A percentile compares a stretch with the other conserved stretches of the same genome.
These are phyloP conservation scores for Microcyclosporella mali DNA, from an alignment of 2,329 filamentous ascomycete species.

Conservation along the genomic window DNA sequence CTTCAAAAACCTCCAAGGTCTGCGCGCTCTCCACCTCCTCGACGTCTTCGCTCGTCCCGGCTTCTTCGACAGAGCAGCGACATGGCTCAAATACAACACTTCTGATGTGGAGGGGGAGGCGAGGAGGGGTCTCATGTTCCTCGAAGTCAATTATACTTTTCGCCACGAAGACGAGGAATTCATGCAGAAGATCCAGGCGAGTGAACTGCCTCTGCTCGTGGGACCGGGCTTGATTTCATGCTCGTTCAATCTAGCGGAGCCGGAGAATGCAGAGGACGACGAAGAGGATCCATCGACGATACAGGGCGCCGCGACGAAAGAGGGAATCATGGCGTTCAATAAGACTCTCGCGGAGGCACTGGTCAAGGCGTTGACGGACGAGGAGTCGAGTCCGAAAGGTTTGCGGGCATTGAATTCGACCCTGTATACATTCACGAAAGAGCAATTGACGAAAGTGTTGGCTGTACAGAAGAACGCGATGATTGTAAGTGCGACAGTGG, in stretches of 20 bases:
- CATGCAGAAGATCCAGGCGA: slow-evolving; percentile 35
- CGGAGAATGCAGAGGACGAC: slow-evolving; percentile 31
- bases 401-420: slow-evolving; percentile 37
- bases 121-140: slow-evolving; percentile 35
- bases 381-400: slow-evolving; percentile 29
- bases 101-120: slow-evolving; percentile 24
- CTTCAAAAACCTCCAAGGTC: slow-evolving; percentile 32
- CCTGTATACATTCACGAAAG: slow-evolving; percentile 36
- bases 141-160: slow-evolving; percentile 45
- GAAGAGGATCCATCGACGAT: slow-evolving; percentile 29
- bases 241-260: slow-evolving; percentile 34
- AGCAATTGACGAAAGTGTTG: slow-evolving; percentile 33
- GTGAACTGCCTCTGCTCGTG: slow-evolving; percentile 33
- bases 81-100: slow-evolving; percentile 29
- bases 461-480: slow-evolving; percentile 34
- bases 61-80: slow-evolving; percentile 34
- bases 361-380: slow-evolving; percentile 31
- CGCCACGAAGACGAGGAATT: slow-evolving; percentile 41
- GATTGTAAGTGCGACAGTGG: slow-evolving; percentile 35
- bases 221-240: slow-evolving; percentile 35
- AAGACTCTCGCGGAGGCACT: slow-evolving; percentile 25
- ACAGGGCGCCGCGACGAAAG: slow-evolving; percentile 25
- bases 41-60: slow-evolving; percentile 41
- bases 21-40: slow-evolving; percentile 43
- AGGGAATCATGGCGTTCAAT: slow-evolving; percentile 34